Conservation (phyloP, 805 yeast species). For the Danielia oregonensis region DNA sequence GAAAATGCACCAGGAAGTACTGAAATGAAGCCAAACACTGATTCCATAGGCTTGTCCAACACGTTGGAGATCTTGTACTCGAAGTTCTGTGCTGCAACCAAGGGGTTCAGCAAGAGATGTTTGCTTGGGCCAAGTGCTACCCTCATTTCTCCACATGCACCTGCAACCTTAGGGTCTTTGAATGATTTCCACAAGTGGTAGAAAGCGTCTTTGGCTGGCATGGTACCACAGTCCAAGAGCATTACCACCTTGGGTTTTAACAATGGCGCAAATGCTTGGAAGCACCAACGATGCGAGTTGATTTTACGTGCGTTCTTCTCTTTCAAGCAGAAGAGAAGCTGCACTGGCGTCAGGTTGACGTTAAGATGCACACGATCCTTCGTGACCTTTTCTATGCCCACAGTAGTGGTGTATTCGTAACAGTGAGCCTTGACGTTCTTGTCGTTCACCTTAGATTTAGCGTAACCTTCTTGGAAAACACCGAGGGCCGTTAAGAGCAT, state of each 20-base stretch:
- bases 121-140: constrained; percentile 67
- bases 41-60: constrained; percentile 92
- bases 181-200: constrained; percentile 90
- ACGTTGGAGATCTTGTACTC: constrained; percentile 95
- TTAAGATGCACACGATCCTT: constrained; percentile 59
- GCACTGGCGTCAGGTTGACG: constrained; percentile 74
- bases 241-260: constrained; percentile 80
- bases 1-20: constrained; percentile 97
- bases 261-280: constrained; percentile 85
- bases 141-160: constrained; percentile 96
- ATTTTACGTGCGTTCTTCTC: constrained; percentile 87
- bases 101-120: constrained; percentile 63
- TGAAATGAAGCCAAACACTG: constrained; percentile 89
- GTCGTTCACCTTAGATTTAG: constrained; percentile 84
- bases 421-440: constrained; percentile 80
- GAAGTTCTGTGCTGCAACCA: constrained; percentile 94
- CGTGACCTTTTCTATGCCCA: constrained; percentile 72
- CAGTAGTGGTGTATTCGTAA: constrained; percentile 90
- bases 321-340: constrained; percentile 82
- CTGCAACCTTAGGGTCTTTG: constrained; percentile 78
- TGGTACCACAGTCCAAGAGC: constrained; percentile 91
- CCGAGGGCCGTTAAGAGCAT: constrained; percentile 85
- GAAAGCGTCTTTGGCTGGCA: constrained; percentile 79
- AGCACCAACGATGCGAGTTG: constrained; percentile 95
- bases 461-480: constrained; percentile 92